Percentiles rank a stretch among this genome's conserved stretches.
phyloP scores from a whole-genome alignment of 2,329 filamentous ascomycete genomes.

The Teratosphaeria zuluensis region DNA sequence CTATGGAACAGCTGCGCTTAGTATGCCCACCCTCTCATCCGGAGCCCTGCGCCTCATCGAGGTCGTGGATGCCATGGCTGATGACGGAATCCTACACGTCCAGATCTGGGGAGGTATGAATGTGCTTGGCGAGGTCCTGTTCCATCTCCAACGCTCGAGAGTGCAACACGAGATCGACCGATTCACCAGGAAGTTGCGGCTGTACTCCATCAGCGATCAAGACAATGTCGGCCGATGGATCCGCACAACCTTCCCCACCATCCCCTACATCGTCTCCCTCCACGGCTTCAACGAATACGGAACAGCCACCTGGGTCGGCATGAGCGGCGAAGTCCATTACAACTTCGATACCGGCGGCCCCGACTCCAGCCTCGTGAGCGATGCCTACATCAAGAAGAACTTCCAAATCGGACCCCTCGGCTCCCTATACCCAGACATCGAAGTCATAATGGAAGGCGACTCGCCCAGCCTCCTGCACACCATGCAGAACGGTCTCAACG shows the following conservation, averaged over 20 bases:
- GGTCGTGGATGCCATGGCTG: not conserved
- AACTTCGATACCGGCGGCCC: conserved; percentile 41
- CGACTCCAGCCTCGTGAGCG: conserved; percentile 38
- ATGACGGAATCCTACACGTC: conserved; percentile 38
- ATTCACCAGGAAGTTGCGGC: conserved; percentile 36
- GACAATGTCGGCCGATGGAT: conserved; percentile 51
- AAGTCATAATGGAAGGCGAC: conserved; percentile 46
- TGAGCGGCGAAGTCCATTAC: conserved; percentile 41
- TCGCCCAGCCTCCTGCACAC: conserved; percentile 43
- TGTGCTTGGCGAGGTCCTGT: conserved; percentile 41
- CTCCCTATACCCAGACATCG: conserved; percentile 33
- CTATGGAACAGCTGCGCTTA: not conserved
- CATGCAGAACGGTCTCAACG: conserved; percentile 39
- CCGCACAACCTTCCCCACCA: conserved; percentile 41
- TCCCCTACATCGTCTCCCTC: conserved; percentile 48
- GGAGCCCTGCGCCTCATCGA: not conserved
- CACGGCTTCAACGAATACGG: conserved; percentile 50
- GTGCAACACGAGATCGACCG: conserved; percentile 22
- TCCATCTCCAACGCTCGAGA: conserved; percentile 26
- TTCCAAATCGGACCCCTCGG: conserved; percentile 44
- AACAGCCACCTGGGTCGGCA: conserved; percentile 47
- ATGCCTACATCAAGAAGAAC: conserved; percentile 44
- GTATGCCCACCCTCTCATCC: not conserved
- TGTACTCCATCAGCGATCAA: conserved; percentile 51
- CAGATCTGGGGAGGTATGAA: conserved; percentile 43